Evolutionary conservation across 345 rosid species (phyloP), one percentile per base, ranked within the genome.

Genomic region (Moringa oleifera): DNA sequence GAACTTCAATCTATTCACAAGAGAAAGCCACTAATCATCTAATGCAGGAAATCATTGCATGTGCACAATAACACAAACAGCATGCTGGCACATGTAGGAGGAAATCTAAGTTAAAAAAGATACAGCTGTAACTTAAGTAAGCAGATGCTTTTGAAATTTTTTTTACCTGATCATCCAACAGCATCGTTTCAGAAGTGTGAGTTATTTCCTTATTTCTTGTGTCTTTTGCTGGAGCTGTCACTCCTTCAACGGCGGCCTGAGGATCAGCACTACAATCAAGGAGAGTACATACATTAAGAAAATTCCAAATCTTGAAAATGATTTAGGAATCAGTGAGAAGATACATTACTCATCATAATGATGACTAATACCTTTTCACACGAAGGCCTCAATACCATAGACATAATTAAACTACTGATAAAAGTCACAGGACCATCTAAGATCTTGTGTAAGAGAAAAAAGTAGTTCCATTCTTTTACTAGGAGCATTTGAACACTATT

Each of bases 261-360:
- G 80, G 75, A 74, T 76, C 80, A 73, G 45, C 68, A 55, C 97
- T 90, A 85, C 74, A 73, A 76, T 56, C 57, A 68, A 47, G 73
- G 68, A 68, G 9, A 61, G 62, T 59, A 52, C 25, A 25, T 3
- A 61, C n/a, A n/a, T n/a, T 21, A 53, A 41, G 47, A 41, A 41
- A 5, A 4, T 41, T 41, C 12, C 47, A 5, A 41, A 41, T 41
- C 47, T 7, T 41, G 12, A 1, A 28, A 41, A 9, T 41, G 17
- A 7, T 41, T 16, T 41, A 41, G 1, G 47, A 41, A 1, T 11
- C 47, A 41, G 12, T 16, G 12, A 41, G 47, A 41, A 41, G 47
- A 41, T n/a, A n/a, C n/a, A n/a, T n/a, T n/a, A n/a, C n/a, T n/a
- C n/a, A n/a, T n/a, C n/a, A n/a, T n/a, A n/a, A n/a, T n/a, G 8